phyloP scores from a whole-genome alignment of 1,284 basidiomycete species.

The Puccinia horiana region DNA sequence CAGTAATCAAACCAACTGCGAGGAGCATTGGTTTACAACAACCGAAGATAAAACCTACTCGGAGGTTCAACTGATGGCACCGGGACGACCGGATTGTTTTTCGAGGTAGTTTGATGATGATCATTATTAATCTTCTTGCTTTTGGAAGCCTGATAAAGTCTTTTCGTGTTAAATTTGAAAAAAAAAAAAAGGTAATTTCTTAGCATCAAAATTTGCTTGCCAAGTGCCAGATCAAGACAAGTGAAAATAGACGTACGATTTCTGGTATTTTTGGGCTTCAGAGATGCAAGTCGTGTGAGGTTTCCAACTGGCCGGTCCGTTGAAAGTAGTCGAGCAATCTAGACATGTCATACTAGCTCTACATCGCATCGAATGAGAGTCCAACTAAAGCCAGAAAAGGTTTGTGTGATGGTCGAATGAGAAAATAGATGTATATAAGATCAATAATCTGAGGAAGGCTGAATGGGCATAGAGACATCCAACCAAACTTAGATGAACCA shows the following conservation, averaged over 20 bases:
- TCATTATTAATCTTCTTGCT: background rate
- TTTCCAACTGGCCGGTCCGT: slow-evolving; percentile 56
- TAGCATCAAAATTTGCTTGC: background rate
- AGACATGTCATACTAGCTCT: slow-evolving; percentile 56
- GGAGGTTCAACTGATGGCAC: background rate
- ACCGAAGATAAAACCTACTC: background rate
- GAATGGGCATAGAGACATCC: background rate
- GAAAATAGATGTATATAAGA: background rate
- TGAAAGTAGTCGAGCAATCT: slow-evolving; percentile 57
- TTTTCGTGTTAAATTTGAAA: background rate
- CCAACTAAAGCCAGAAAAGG: slow-evolving; percentile 49
- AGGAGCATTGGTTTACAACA: background rate
- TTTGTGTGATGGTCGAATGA: too few relatives aligned
- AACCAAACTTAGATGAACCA: background rate
- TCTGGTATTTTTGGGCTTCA: slow-evolving; percentile 58
- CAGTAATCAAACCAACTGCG: background rate
- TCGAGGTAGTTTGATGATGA: background rate
- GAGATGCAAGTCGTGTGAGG: slow-evolving; percentile 57
- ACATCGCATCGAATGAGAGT: slow-evolving; percentile 51
- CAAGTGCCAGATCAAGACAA: background rate
- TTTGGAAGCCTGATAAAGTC: slow-evolving; percentile 5
- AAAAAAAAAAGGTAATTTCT: too few relatives aligned
- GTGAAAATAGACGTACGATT: slow-evolving; percentile 43
- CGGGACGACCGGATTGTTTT: background rate
- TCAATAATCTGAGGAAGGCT: background rate